Percentiles rank a stretch among this genome's conserved stretches.
Conservation (phyloP, 139 green algal genomes). For the Ulvella scutata region DNA sequence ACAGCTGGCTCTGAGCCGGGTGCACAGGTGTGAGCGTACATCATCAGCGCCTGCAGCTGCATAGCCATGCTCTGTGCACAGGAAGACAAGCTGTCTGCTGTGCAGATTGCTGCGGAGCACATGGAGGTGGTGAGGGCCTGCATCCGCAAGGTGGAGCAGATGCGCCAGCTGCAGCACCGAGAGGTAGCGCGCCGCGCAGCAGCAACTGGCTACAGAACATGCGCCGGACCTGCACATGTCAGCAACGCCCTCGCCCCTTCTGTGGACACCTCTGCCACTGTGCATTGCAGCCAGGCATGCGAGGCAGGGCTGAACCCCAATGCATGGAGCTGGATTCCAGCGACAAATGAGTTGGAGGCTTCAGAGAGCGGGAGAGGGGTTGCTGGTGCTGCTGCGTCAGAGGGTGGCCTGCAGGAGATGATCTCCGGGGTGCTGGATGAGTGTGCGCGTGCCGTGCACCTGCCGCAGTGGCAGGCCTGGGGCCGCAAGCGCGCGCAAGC, state of each 20-base stretch:
- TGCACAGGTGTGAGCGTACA: not conserved
- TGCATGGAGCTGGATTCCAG: not conserved
- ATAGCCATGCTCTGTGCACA: not conserved
- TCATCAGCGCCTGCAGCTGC: not conserved
- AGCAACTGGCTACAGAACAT: not conserved
- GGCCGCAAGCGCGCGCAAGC: not conserved
- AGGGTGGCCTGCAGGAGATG: not conserved
- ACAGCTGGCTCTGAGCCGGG: not conserved
- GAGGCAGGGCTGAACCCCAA: no score
- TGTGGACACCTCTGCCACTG: no score
- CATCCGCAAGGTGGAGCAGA: not conserved
- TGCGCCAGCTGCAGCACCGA: not conserved
- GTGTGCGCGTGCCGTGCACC: not conserved
- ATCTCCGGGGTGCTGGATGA: not conserved
- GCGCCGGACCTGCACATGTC: not conserved
- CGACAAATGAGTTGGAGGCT: not conserved
- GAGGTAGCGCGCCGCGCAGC: not conserved
- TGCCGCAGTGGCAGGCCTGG: not conserved
- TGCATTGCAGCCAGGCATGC: no score
- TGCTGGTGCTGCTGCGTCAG: not conserved
- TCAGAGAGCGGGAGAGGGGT: not conserved
- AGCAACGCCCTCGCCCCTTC: not conserved
- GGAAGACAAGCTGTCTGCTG: no score
- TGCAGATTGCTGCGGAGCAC: not conserved
- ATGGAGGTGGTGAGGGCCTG: not conserved